phyloP scores from a whole-genome alignment of 371 early-diverging fungal species.

The Saksenaea vasiformis region DNA sequence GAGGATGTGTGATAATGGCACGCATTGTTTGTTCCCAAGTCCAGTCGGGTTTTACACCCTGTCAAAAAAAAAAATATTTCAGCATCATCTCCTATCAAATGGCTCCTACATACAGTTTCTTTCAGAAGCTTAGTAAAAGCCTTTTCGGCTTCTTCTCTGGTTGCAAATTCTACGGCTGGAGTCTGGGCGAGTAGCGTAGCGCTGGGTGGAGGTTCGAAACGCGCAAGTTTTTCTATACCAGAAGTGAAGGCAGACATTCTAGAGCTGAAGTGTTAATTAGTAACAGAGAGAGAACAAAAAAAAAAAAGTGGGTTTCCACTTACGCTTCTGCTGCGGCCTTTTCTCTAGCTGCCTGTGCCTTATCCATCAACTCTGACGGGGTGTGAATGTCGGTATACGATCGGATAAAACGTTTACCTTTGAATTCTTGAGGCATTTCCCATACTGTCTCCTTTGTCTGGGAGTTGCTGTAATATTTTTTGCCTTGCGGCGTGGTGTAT shows the following conservation, averaged over 20 bases:
- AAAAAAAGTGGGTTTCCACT: no score
- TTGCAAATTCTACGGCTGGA: slow-evolving; percentile 60
- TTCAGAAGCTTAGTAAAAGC: slow-evolving; percentile 78
- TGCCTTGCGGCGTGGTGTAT: slow-evolving; percentile 80
- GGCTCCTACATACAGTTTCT: slow-evolving; percentile 56
- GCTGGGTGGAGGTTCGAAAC: slow-evolving; percentile 22
- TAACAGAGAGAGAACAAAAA: neutral
- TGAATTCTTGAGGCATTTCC: slow-evolving; percentile 82
- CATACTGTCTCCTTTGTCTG: slow-evolving; percentile 84
- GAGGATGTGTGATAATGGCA: slow-evolving; percentile 77
- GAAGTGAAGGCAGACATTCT: slow-evolving; percentile 1
- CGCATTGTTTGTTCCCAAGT: slow-evolving; percentile 93
- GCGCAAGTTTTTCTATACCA: slow-evolving; percentile 13
- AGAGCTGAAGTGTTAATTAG: neutral
- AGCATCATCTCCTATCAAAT: neutral
- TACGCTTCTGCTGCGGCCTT: slow-evolving; percentile 32
- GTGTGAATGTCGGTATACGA: neutral
- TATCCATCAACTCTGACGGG: slow-evolving; percentile 38
- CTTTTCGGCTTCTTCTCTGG: slow-evolving; percentile 82
- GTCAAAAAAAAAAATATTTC: neutral
- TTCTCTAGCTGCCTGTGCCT: slow-evolving; percentile 40
- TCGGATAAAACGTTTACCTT: slow-evolving; percentile 38
- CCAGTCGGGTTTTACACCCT: slow-evolving; percentile 81
- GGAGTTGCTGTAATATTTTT: slow-evolving; percentile 88
- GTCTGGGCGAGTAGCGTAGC: slow-evolving; percentile 19